Evolutionary conservation across 768 basidiomycete species (phyloP), one percentile per base, ranked within the genome.

Genomic region (Tricholoma sp.): DNA sequence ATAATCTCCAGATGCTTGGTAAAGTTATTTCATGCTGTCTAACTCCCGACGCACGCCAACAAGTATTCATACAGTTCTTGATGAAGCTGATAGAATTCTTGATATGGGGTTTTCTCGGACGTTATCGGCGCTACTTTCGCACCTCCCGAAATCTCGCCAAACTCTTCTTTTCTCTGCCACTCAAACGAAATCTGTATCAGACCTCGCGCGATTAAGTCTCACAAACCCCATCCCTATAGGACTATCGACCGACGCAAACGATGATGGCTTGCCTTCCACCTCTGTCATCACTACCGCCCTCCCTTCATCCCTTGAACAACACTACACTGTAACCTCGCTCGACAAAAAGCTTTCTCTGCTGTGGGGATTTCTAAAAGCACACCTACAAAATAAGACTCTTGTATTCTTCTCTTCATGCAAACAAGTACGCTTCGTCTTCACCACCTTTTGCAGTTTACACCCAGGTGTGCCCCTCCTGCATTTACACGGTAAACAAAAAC

Each of bases 121-220:
- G 0, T 75, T 98, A 2, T 84, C 92, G 24, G 96, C 96, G 4
- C 86, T 98, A 52, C 79, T 98, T n/a, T 82, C 82, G 0, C 94
- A 98, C 66, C 85, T 98, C 13, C 93, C 96, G 0, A 87, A 86
- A 72, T 83, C 86, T 12, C 89, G 96, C 8, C 96, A 98, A 76
- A 98, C 96, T 1, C 79, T 98, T 36, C 85, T 98, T 53, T 98
- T 98, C 74, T 97, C 94, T 13, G 96, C 96, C 3, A 98, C 96
- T 0, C 96, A 98, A 71, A 96, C 94, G 0, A 80, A 93, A 60
- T 94, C 92, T 0, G 86, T 96, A 44, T 75, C 81, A 50, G 92
- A 95, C 65, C 80, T 99, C 12, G 95, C 94, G 1, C 88, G 94
- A 8, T 82, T 99, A 11, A 92, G 90, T 60, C 83, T 99, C 32